These are phyloP conservation scores for Candida silvicultrix DNA, from an alignment of 805 yeast genomes.

Conservation along the genomic window DNA sequence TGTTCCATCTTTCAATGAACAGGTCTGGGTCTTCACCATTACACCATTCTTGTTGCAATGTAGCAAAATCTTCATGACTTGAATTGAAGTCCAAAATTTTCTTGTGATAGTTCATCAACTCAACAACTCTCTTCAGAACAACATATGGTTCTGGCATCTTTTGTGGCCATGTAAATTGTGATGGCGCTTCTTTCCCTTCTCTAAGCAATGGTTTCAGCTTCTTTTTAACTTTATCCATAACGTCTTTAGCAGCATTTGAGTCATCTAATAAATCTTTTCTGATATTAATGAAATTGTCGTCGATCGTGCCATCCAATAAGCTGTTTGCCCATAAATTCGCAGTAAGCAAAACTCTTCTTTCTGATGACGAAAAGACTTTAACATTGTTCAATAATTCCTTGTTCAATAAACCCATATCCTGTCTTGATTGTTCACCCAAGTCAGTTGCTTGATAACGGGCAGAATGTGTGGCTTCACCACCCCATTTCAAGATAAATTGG, in stretches of 20 bases:
- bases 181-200: slow-evolving; percentile 95
- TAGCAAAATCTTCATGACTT: slow-evolving; percentile 53
- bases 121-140: slow-evolving; percentile 91
- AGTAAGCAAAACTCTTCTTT: slow-evolving; percentile 88
- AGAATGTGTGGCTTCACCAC: slow-evolving; percentile 99
- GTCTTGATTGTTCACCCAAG: slow-evolving; percentile 92
- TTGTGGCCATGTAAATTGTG: slow-evolving; percentile 98
- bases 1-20: slow-evolving; percentile 96
- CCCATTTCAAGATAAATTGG: slow-evolving; percentile 96
- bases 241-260: slow-evolving; percentile 94
- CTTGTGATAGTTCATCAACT: slow-evolving; percentile 87
- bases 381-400: slow-evolving; percentile 80
- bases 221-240: slow-evolving; percentile 97
- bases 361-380: slow-evolving; percentile 84
- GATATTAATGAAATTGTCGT: slow-evolving; percentile 73
- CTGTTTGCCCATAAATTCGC: slow-evolving; percentile 85
- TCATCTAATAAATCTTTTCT: slow-evolving; percentile 92
- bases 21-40: slow-evolving; percentile 91
- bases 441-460: slow-evolving; percentile 93
- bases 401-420: slow-evolving; percentile 81
- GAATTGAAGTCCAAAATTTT: slow-evolving; percentile 79
- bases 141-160: slow-evolving; percentile 96
- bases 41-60: slow-evolving; percentile 84
- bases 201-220: slow-evolving; percentile 89
- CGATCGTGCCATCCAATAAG: slow-evolving; percentile 49